phyloP scores from a whole-genome alignment of 148 eudicot species.

The Camellia sinensis region DNA sequence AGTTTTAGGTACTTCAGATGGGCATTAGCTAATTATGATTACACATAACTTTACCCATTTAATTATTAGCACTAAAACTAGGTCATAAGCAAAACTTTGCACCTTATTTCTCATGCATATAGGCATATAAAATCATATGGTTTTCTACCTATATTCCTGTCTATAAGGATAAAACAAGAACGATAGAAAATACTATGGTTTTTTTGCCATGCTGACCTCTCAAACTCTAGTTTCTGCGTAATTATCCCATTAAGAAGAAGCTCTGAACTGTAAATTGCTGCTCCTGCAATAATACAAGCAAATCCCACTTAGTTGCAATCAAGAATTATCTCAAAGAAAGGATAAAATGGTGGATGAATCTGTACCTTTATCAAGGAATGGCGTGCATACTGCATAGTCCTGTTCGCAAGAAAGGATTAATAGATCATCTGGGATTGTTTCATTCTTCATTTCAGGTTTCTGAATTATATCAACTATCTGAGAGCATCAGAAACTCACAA shows the following conservation, averaged over 20 bases:
- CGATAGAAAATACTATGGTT: neutral
- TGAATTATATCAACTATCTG: constrained; percentile 35
- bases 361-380: constrained; percentile 53
- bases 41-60: neutral
- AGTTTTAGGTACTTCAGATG: neutral
- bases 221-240: constrained; percentile 61
- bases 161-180: neutral
- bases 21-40: neutral
- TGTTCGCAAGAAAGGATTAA: constrained; percentile 62
- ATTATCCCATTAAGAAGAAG: constrained; percentile 67
- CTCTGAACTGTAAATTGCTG: constrained; percentile 51
- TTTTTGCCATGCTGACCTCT: constrained; percentile 38
- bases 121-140: neutral
- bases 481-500: constrained; percentile 18
- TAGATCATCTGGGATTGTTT: constrained; percentile 29
- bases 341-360: constrained; percentile 7
- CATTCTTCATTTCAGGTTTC: constrained; percentile 16
- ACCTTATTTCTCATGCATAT: neutral
- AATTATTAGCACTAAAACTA: neutral
- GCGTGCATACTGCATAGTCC: constrained; percentile 50
- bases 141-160: neutral
- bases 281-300: constrained; percentile 42
- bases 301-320: neutral
- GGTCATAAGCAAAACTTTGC: neutral
- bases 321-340: neutral